phyloP scores from a whole-genome alignment of 139 green algal species.

The Chlorella sp. region DNA sequence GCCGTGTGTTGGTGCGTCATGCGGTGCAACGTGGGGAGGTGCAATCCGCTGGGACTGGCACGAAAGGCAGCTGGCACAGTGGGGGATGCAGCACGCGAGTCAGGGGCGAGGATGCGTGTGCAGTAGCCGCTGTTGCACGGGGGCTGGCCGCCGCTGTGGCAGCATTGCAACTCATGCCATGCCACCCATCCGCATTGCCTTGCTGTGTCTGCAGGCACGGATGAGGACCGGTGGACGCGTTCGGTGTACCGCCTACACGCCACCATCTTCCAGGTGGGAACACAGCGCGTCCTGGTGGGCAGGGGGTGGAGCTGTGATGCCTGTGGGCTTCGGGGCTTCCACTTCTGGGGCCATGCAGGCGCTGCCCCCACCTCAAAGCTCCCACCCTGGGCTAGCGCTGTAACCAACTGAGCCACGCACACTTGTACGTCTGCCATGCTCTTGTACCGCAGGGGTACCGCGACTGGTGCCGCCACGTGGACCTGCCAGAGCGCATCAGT shows the following conservation, averaged over 20 bases:
- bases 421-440: background rate
- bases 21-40: too few species aligned
- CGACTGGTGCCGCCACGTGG: constrained; percentile 59
- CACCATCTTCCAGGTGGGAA: constrained; percentile 62
- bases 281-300: too few species aligned
- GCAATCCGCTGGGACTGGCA: too few species aligned
- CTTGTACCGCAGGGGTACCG: constrained; percentile 35
- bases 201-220: constrained; percentile 18
- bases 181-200: background rate
- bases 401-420: too few species aligned
- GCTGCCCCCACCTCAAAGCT: background rate
- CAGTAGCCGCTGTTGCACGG: too few species aligned
- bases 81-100: too few species aligned
- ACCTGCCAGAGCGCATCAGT: constrained; percentile 24
- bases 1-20: too few species aligned
- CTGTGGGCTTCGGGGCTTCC: background rate
- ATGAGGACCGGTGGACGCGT: constrained; percentile 48
- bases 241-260: constrained; percentile 68
- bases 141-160: background rate
- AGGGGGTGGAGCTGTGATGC: too few species aligned
- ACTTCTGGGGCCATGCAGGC: background rate
- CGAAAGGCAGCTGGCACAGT: too few species aligned
- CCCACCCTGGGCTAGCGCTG: background rate
- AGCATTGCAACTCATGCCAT: too few species aligned
- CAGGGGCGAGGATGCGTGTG: too few species aligned